Conservation (phyloP, 345 rosid species). For the Stellera chamaejasme region DNA sequence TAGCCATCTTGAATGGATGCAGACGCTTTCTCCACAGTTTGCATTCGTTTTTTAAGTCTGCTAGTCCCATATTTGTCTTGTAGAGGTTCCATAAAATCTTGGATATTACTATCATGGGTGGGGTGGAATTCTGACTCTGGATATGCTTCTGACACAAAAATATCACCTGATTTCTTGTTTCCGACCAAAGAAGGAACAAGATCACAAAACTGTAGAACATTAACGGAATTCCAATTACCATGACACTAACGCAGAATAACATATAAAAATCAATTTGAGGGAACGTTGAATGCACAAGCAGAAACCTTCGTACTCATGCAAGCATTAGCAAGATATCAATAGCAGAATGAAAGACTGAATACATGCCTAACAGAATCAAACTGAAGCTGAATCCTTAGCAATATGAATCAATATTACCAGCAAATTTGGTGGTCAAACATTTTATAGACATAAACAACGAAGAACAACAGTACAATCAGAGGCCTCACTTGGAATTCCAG, state of each 20-base stretch:
- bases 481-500: constrained; percentile 77
- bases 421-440: too few species aligned
- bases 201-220: not conserved
- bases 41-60: constrained; percentile 44
- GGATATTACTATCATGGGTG: constrained; percentile 50
- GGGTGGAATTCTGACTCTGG: constrained; percentile 94
- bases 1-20: constrained; percentile 4
- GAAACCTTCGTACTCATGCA: too few species aligned
- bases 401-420: too few species aligned
- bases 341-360: too few species aligned
- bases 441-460: not conserved
- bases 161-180: constrained; percentile 41
- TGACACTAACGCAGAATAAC: too few species aligned
- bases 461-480: constrained; percentile 17
- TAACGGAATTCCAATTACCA: not conserved
- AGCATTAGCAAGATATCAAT: too few species aligned
- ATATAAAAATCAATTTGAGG: too few species aligned
- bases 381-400: too few species aligned
- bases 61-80: constrained; percentile 51
- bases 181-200: constrained; percentile 25
- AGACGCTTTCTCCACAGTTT: constrained; percentile 40
- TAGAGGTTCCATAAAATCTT: constrained; percentile 66
- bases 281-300: too few species aligned
- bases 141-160: constrained; percentile 58
- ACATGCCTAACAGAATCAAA: too few species aligned